phyloP scores from a whole-genome alignment of 768 basidiomycete species.

The Pleurotus djamor region DNA sequence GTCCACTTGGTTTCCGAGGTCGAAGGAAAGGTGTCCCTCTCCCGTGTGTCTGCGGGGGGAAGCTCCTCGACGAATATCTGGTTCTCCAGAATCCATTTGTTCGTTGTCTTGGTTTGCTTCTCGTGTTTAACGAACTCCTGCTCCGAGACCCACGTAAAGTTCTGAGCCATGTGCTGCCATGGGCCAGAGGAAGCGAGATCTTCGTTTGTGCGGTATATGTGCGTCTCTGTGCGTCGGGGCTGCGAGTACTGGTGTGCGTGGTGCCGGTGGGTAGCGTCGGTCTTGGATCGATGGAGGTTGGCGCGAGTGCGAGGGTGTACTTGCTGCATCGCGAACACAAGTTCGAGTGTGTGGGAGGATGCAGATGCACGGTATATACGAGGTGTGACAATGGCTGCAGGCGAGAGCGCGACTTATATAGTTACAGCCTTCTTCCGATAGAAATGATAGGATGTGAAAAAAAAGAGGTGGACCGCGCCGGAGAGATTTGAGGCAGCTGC shows the following conservation, averaged over 20 bases:
- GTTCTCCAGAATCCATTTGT: conserved; percentile 66
- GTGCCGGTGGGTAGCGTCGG: neutral
- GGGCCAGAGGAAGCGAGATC: conserved; percentile 20
- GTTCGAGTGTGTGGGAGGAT: neutral
- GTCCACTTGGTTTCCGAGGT: conserved; percentile 4
- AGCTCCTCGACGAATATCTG: conserved; percentile 37
- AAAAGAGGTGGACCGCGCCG: neutral
- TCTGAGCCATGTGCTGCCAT: conserved; percentile 41
- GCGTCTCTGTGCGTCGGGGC: conserved; percentile 10
- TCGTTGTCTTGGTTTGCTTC: conserved; percentile 47
- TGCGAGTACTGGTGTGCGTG: conserved; percentile 9
- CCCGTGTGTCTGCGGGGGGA: conserved; percentile 10
- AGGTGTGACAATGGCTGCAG: neutral
- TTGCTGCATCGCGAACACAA: conserved; percentile 1
- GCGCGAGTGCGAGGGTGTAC: neutral
- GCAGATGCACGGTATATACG: neutral
- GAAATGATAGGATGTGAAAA: neutral
- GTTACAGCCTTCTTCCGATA: neutral
- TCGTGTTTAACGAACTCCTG: conserved; percentile 45
- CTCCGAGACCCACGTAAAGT: conserved; percentile 50
- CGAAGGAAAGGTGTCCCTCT: conserved; percentile 14
- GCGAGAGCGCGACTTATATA: conserved; percentile 5
- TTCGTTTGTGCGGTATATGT: conserved; percentile 13
- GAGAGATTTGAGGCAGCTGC: too few species aligned
- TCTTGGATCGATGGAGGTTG: neutral